Percentiles rank a stretch among this genome's conserved stretches.
These are phyloP conservation scores for Meira miltonrushii DNA, from an alignment of 1,284 basidiomycete genomes.

Conservation along the genomic window DNA sequence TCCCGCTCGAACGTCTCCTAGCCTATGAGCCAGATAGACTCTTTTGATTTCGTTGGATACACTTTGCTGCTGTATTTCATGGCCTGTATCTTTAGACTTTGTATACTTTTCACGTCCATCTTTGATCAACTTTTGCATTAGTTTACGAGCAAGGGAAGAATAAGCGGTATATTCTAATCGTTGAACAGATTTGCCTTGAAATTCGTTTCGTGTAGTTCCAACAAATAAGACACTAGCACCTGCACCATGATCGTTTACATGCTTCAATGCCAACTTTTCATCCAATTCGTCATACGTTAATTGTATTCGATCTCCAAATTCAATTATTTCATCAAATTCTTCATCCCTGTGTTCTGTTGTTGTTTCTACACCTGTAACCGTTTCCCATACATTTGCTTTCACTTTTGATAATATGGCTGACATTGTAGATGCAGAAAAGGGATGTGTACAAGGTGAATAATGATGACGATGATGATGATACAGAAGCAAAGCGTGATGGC, in stretches of 20 bases:
- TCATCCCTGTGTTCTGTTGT: too few relatives aligned
- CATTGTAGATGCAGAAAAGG: too few relatives aligned
- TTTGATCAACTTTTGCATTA: constrained; percentile 45
- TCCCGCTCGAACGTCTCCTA: constrained; percentile 71
- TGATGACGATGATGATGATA: too few relatives aligned
- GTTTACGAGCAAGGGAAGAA: constrained; percentile 73
- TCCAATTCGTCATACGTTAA: constrained; percentile 34
- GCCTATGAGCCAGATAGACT: constrained; percentile 68
- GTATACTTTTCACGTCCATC: constrained; percentile 11
- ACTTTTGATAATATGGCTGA: too few relatives aligned
- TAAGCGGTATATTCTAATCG: constrained; percentile 74
- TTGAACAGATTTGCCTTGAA: constrained; percentile 64
- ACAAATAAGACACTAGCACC: constrained; percentile 62
- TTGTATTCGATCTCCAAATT: constrained; percentile 22
- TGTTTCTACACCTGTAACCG: too few relatives aligned
- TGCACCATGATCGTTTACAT: constrained; percentile 25
- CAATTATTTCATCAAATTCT: neutral
- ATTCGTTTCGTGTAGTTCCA: constrained; percentile 66
- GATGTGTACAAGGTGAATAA: too few relatives aligned
- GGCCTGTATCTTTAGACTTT: constrained; percentile 1
- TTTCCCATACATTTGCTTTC: too few relatives aligned
- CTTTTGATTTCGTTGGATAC: neutral
- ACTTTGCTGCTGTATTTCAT: neutral
- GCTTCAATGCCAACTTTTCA: constrained; percentile 19
- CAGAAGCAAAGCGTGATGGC: too few relatives aligned